These are phyloP conservation scores for Globisporangium cystogenes DNA, from an alignment of 352 stramenopile genomes.

Conservation along the genomic window DNA sequence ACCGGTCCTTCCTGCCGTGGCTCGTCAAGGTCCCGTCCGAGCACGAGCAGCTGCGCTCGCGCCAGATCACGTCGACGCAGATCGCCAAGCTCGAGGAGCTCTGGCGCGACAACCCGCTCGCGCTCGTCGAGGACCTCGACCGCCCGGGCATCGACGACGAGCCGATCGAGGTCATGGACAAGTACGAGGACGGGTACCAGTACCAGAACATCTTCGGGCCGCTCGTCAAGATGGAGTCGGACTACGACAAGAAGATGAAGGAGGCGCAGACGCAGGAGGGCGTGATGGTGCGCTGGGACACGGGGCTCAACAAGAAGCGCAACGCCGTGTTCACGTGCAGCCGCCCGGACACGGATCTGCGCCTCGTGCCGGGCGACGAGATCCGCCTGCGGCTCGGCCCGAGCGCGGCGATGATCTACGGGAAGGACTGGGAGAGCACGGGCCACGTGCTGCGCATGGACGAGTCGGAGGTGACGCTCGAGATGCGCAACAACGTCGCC, in stretches of 20 bases:
- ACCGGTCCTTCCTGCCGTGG: slow-evolving; percentile 96
- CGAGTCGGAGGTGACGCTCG: slow-evolving; percentile 79
- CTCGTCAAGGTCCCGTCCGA: slow-evolving; percentile 94
- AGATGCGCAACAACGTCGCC: slow-evolving; percentile 80
- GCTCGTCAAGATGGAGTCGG: slow-evolving; percentile 99
- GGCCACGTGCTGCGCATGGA: slow-evolving; percentile 91
- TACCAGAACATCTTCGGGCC: slow-evolving; percentile 99
- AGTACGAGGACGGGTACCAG: slow-evolving; percentile 99
- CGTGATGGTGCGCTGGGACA: slow-evolving; percentile 92
- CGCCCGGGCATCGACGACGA: slow-evolving; percentile 90
- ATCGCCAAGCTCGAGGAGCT: slow-evolving; percentile 90
- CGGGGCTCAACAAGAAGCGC: slow-evolving; percentile 95
- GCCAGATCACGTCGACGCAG: slow-evolving; percentile 91
- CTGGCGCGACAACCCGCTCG: slow-evolving; percentile 97
- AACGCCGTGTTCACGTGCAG: slow-evolving; percentile 95
- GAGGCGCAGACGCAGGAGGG: slow-evolving; percentile 95
- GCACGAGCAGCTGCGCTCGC: slow-evolving; percentile 89
- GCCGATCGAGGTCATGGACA: slow-evolving; percentile 75
- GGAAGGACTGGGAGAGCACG: slow-evolving; percentile 91
- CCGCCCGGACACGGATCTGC: slow-evolving; percentile 82
- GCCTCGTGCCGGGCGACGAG: slow-evolving; percentile 96
- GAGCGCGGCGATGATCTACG: slow-evolving; percentile 75
- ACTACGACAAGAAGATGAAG: slow-evolving; percentile 99
- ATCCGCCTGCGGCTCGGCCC: slow-evolving; percentile 91
- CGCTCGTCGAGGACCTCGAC: slow-evolving; percentile 95